Base-by-base conservation (phyloP, 129 eudicot species). In the Calendula officinalis region DNA sequence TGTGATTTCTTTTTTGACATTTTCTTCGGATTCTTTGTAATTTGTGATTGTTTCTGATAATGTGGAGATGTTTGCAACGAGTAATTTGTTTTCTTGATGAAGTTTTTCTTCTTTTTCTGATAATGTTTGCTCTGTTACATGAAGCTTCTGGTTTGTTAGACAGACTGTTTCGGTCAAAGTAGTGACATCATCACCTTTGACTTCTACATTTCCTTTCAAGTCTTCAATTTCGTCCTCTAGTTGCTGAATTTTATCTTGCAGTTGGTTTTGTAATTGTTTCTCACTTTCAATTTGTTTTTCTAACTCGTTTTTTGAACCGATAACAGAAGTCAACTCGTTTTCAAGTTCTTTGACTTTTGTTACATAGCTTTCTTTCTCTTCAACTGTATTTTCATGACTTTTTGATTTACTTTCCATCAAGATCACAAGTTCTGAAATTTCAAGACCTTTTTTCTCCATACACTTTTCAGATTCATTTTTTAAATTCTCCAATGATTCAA, bases 41-140 rank as follows among this genome's bases (percentile, higher is more conserved):
- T 49, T 39, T 16, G 76, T 30, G 14, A 91, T 60, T 60, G 64
- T 60, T 59, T 53, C 84, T 3, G 77, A 76, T 73, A 87, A 49
- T 4, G 49, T 22, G 9, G 72, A 59, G 62, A 85, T 79, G 67
- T 73, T 88, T 8, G 79, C 91, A 8, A 75, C 70, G 15, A 88
- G 95, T 32, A 71, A 68, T 72, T 79, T 91, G 43, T 83, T 77
- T 48, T 85, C 96, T 77, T 82, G 78, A 59, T 67, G 83, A 37
- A 77, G 72, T 66, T 85, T 88, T 32, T 75, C 82, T 59, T 82
- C 99, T 47, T 85, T 81, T 77, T 88, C 92, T 10, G 54, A 70
- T 33, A 88, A 46, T 13, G 88, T 56, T 70, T 92, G 99, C 64
- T 92, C 99, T 15, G 99, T 92, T 42, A 92, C 78, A 17, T 89